Base-by-base conservation (phyloP, 2,329 filamentous ascomycete species). In the Colletotrichum musicola region DNA sequence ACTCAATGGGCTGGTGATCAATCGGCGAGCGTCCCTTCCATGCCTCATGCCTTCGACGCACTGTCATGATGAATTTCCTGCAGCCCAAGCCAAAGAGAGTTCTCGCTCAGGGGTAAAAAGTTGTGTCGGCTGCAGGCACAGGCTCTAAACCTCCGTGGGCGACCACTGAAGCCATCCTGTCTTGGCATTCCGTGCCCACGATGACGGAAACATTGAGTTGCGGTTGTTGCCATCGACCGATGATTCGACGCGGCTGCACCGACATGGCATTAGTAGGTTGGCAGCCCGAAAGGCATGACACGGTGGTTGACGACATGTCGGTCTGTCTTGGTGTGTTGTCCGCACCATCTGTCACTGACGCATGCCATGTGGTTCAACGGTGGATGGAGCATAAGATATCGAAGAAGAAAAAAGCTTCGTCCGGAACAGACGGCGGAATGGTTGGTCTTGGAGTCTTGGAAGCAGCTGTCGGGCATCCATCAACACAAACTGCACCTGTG, bases 361-460 rank as follows among this genome's bases (percentile, higher is more conserved):
- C 38, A 16, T 16, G 64, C 64, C 60, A 64, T 63, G 64, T 64
- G 64, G 61, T 54, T 30, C 55, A 16, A 13, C 10, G 56, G 25
- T 46, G 40, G 47, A 35, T 35, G 30, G 30, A 35, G 30, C 30
- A 35, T n/a, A n/a, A n/a, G n/a, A n/a, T 35, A 35, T 3, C 30
- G 10, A 10, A 35, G 30, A 38, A 40, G 18, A 14, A 20, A 55
- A 47, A 46, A 62, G 57, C 56, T 65, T 62, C 58, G 50, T 66
- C 44, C 64, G 44, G 64, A 66, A 56, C 38, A 62, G 50, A 62
- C 49, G 51, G 47, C 49, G 60, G 64, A 22, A 68, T 68, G 64
- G 60, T 16, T 10, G 38, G 60, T 68, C 64, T 64, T 64, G 64
- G 60, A 61, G 63, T 55, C 56, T 55, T 66, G 42, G 50, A 44